Base-by-base conservation (phyloP, 176 grass and related monocot genomes). In the Elaeis guineensis region DNA sequence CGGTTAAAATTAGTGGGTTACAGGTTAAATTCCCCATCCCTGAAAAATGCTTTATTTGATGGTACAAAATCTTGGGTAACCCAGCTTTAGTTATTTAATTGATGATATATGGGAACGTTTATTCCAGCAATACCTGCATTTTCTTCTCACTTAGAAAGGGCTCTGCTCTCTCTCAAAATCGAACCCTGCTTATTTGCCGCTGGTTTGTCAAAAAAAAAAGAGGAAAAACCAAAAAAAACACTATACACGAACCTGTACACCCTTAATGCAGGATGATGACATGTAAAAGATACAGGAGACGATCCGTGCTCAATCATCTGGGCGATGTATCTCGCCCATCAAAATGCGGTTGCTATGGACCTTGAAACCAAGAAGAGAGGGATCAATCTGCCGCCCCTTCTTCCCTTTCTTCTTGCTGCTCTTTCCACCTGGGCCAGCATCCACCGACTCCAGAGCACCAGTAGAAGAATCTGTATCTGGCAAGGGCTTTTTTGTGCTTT, bases 301-400 rank as follows among this genome's bases (percentile, higher is more conserved):
- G n/a, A 4, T 17, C 32, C 18, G 20, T 49, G 20, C 21, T 65
- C 64, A 90, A 66, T 98, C 94, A 51, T 92, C 88, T 9, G 69
- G 82, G 48, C 94, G 84, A 50, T 89, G 82, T 59, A 98, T 98
- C 81, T 98, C 88, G 4, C 94, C 94, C 94, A 92, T 98, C 88
- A 98, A 81, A 60, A 93, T 93, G 62, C 94, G 81, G 67, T 98
- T 98, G 65, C 94, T 98, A 73, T 98, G 94, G 70, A 98, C 84
- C 66, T 98, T 98, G 78, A 98, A 98, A 25, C 94, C 94, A 3
- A 98, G 77, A 65, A 98, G 94, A 30, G 94, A 91, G 9, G 94
- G 94, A 69, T 98, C 94, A 17, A 98, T 98, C 57, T 98, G 88
- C 39, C 81, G 84, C 57, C 94, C 94, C 78, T 93, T 98, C 82